Conservation (phyloP, 257 asterid species). For the Ilex aquifolium region DNA sequence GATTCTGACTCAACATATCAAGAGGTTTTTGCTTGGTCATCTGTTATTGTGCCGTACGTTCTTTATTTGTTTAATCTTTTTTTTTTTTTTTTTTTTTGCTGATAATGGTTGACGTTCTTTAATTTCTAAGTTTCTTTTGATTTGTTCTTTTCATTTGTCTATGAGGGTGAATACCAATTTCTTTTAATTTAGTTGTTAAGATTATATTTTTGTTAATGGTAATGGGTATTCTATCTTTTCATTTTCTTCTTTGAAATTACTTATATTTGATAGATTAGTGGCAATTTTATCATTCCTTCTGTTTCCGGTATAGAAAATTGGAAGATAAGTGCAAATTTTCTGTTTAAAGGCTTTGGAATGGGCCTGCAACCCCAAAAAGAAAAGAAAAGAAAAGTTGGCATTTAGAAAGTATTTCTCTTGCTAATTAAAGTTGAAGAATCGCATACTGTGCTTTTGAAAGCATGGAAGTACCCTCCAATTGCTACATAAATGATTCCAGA, state of each 20-base stretch:
- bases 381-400: no score
- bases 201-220: neutral
- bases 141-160: neutral
- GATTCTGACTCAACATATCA: slow-evolving; percentile 36
- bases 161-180: neutral
- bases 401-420: no score
- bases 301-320: no score
- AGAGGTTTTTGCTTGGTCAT: slow-evolving; percentile 76
- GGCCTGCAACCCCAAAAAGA: neutral
- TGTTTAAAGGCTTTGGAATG: no score
- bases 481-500: neutral
- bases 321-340: neutral
- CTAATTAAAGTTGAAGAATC: no score
- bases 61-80: neutral
- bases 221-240: neutral
- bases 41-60: slow-evolving; percentile 82
- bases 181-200: neutral
- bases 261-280: neutral
- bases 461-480: no score
- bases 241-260: neutral
- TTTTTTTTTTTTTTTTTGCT: neutral
- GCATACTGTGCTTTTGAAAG: no score
- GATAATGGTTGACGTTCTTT: neutral
- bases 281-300: no score
- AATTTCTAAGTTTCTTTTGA: neutral